Conservation (phyloP, 441 rosid species). For the Codiaeum variegatum region DNA sequence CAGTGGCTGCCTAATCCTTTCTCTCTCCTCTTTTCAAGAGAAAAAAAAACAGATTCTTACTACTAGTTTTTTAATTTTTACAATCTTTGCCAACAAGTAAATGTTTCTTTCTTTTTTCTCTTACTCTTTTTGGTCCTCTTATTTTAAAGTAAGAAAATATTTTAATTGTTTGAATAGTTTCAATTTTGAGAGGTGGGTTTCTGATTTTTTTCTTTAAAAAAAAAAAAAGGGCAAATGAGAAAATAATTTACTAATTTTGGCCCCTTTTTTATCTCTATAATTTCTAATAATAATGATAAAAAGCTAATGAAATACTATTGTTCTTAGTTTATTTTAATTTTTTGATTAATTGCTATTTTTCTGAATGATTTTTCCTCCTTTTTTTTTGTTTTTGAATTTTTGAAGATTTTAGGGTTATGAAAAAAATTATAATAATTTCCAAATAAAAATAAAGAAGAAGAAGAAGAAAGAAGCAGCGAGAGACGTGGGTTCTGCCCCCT, state of each 20-base stretch:
- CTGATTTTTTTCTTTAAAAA: no score
- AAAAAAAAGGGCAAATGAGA: no score
- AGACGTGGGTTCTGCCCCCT: constrained; percentile 62
- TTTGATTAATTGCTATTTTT: background rate
- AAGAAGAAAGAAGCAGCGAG: constrained; percentile 41
- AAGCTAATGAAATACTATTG: no score
- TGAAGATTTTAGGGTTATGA: constrained; percentile 15
- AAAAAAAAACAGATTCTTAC: background rate
- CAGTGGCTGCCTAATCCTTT: constrained; percentile 31
- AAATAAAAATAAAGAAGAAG: constrained; percentile 21
- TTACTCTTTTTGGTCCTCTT: background rate
- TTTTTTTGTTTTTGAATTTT: background rate
- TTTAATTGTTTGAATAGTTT: no score
- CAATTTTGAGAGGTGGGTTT: no score
- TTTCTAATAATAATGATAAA: no score
- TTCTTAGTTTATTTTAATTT: background rate
- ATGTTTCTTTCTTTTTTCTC: background rate
- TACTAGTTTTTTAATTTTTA: background rate
- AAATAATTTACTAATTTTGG: no score
- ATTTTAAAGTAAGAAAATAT: no score
- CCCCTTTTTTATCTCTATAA: no score
- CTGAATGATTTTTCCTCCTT: background rate
- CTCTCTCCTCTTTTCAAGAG: constrained; percentile 21
- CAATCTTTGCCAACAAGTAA: background rate
- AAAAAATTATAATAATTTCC: no score